A percentile compares a stretch with the other conserved stretches of the same genome.
Conservation (phyloP, 2,329 filamentous ascomycete species). For the Corinectria fuckeliana region DNA sequence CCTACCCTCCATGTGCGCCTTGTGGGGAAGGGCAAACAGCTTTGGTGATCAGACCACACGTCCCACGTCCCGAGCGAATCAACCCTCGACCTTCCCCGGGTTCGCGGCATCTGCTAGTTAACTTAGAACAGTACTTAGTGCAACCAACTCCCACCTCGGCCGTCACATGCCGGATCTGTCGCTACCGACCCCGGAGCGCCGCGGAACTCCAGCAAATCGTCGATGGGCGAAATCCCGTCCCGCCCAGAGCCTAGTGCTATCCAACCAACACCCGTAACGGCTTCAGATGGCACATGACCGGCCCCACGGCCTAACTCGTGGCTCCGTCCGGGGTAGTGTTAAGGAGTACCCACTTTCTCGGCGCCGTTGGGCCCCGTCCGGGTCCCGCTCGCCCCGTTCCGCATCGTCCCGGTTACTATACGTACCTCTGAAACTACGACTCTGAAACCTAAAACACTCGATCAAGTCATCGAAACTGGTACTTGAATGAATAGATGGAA, state of each 20-base stretch:
- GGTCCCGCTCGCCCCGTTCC: neutral
- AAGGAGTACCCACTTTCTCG: neutral
- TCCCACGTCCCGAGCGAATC: neutral
- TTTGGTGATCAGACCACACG: neutral
- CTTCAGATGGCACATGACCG: neutral
- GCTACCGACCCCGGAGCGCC: neutral
- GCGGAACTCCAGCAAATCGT: neutral
- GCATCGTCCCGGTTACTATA: neutral
- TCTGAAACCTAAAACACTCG: neutral
- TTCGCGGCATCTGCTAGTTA: neutral
- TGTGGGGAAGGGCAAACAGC: neutral
- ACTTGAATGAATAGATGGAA: neutral
- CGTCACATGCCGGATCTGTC: conserved; percentile 9
- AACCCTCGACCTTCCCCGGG: conserved; percentile 14
- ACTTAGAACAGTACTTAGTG: too few relatives aligned
- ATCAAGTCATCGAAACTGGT: neutral
- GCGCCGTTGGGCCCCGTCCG: neutral
- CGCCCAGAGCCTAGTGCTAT: neutral
- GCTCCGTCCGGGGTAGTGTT: conserved; percentile 1
- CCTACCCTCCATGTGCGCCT: neutral
- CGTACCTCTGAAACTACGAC: neutral
- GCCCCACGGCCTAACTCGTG: conserved; percentile 2
- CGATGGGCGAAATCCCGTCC: neutral
- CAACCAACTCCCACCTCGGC: neutral
- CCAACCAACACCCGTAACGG: neutral